Evolutionary conservation across 2,329 filamentous ascomycete genomes (phyloP), one percentile per base, ranked within the genome.

Genomic region (Ophiostoma perfectum): DNA sequence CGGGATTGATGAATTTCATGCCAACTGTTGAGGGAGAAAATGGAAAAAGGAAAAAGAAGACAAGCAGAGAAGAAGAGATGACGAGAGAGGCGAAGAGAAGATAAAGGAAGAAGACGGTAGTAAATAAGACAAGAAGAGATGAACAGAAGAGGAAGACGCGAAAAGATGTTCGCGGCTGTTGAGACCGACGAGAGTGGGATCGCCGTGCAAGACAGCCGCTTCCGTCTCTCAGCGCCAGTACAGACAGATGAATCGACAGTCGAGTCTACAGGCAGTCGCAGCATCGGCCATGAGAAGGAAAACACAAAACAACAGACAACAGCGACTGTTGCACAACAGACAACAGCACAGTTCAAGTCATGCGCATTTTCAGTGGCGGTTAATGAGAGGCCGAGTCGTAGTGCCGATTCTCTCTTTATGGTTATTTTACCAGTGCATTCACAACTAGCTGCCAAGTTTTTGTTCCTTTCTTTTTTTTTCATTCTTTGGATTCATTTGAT

Each of bases 361-460:
- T 52, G 47, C 49, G 47, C 42, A 45, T 45, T 12, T 12, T 45
- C 42, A 45, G 1, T 45, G 42, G 42, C 42, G 42, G 7, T 3
- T 55, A 18, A 55, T 27, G n/a, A 4, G 27, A 27, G 27, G 27
- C 27, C 27, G 27, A 27, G 27, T 27, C 27, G 27, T 27, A 27
- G 27, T 27, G 27, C 27, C 27, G 27, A 27, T 27, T 27, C 27
- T 27, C 16, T 52, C 16, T n/a, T 47, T 47, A 14, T 14, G 18
- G n/a, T 52, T 52, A 52, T 6, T 52, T 45, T 12, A 52, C 5
- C 18, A 27, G n/a, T 27, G n/a, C 5, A 7, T 52, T 55, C 5
- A 49, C 47, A 27, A n/a, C 49, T 55, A 55, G 49, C 49, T 55
- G 49, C 49, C 49, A 55, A 55, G 49, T 55, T 60, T 60, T 60